Conservation (phyloP, 768 basidiomycete species). For the Trametopsis cervina region DNA sequence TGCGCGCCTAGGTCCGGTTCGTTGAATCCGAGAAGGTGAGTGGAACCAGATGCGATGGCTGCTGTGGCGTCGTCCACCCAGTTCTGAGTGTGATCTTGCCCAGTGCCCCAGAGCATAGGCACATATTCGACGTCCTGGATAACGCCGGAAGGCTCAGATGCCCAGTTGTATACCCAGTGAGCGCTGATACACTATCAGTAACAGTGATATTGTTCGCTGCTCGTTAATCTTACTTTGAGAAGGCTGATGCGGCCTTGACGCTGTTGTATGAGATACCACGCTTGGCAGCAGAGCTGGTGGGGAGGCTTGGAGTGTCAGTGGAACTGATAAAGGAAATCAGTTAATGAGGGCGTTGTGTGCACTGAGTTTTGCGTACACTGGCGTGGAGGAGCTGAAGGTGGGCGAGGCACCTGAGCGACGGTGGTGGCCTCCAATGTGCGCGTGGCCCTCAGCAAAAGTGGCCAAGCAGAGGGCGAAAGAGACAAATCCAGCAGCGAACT, state of each 20-base stretch:
- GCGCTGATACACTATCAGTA: slow-evolving; percentile 10
- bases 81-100: slow-evolving; percentile 13
- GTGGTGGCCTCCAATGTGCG: slow-evolving; percentile 12
- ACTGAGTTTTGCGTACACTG: slow-evolving; percentile 2
- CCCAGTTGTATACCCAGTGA: slow-evolving; percentile 25
- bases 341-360: not conserved
- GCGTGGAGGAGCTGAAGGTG: slow-evolving; percentile 12
- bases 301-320: slow-evolving; percentile 5
- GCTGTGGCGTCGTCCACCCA: slow-evolving; percentile 22
- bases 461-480: slow-evolving; percentile 19
- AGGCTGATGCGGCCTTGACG: slow-evolving; percentile 12
- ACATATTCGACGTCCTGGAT: slow-evolving; percentile 19
- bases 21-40: slow-evolving; percentile 26
- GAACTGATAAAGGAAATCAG: not conserved
- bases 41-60: slow-evolving; percentile 22
- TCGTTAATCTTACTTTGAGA: slow-evolving; percentile 17
- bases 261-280: slow-evolving; percentile 26
- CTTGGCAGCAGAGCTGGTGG: slow-evolving; percentile 14
- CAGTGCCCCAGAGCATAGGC: slow-evolving; percentile 23
- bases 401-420: slow-evolving; percentile 18
- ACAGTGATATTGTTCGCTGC: not conserved
- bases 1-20: slow-evolving; percentile 24
- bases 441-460: slow-evolving; percentile 14
- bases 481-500: slow-evolving; percentile 18
- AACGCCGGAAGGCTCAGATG: slow-evolving; percentile 9